phyloP scores from a whole-genome alignment of 2,329 filamentous ascomycete species.

The Ramularia collo-cygni region DNA sequence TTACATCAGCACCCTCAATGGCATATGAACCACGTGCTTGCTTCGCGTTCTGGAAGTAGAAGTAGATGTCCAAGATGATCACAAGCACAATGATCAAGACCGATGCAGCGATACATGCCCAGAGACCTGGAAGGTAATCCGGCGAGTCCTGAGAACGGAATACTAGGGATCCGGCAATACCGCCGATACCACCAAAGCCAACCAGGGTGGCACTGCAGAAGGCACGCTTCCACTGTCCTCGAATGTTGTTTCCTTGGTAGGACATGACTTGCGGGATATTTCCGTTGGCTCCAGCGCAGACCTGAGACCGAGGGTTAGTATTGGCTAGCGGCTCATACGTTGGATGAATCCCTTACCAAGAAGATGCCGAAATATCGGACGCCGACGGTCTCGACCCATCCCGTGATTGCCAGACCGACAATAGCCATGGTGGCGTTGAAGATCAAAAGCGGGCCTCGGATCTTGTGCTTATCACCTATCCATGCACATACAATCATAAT shows the following conservation, averaged over 20 bases:
- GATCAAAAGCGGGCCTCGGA: conserved; percentile 33
- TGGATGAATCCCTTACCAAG: too few relatives aligned
- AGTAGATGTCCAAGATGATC: conserved; percentile 14
- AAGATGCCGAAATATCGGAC: conserved; percentile 46
- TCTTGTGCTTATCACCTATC: conserved; percentile 47
- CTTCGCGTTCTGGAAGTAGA: conserved; percentile 18
- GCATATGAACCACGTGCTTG: conserved; percentile 14
- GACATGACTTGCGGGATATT: conserved; percentile 68
- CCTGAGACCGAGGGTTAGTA: too few relatives aligned
- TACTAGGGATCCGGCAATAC: conserved; percentile 16
- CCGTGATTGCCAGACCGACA: conserved; percentile 23
- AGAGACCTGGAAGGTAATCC: conserved; percentile 19
- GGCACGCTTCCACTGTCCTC: conserved; percentile 80
- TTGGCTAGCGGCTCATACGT: too few relatives aligned
- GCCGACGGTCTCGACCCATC: conserved; percentile 18
- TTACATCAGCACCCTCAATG: conserved; percentile 19
- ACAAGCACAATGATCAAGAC: conserved; percentile 20
- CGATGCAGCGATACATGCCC: conserved; percentile 19
- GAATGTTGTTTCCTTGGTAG: conserved; percentile 81
- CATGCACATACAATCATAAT: conserved; percentile 23
- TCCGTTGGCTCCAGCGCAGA: conserved; percentile 68
- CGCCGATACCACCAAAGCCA: conserved; percentile 51
- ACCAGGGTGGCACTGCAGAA: conserved; percentile 70
- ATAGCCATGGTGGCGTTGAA: conserved; percentile 23
- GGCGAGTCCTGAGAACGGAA: conserved; percentile 19